A percentile compares a stretch with the other conserved stretches of the same genome.
phyloP scores from a whole-genome alignment of 83 land plant species.

The Isoetes engelmannii region DNA sequence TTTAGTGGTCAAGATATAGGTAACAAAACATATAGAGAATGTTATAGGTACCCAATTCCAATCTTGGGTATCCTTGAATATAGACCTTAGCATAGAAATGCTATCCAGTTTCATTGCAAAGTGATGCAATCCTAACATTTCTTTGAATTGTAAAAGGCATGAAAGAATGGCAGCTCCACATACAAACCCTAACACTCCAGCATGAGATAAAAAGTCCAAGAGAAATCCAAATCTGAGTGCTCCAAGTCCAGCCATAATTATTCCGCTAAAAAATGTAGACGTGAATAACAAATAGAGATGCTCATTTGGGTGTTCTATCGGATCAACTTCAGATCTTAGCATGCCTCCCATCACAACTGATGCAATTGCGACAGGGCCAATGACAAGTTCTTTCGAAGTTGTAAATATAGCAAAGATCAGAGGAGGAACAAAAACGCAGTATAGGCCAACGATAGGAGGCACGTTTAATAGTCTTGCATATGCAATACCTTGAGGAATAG shows the following conservation, averaged over 20 bases:
- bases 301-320: neutral
- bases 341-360: neutral
- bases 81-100: too few relatives aligned
- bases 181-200: too few relatives aligned
- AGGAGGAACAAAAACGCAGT: neutral
- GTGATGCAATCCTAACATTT: too few relatives aligned
- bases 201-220: too few relatives aligned
- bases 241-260: neutral
- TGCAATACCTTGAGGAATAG: neutral
- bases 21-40: too few relatives aligned
- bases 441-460: neutral
- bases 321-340: neutral
- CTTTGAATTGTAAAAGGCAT: too few relatives aligned
- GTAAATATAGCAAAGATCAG: neutral
- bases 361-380: neutral
- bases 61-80: too few relatives aligned
- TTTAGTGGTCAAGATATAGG: too few relatives aligned
- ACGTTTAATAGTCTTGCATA: neutral
- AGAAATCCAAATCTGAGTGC: neutral
- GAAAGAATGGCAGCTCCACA: too few relatives aligned
- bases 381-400: neutral
- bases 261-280: neutral
- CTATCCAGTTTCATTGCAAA: too few relatives aligned
- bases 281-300: neutral
- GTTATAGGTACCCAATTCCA: too few relatives aligned